Evolutionary conservation across 1,284 basidiomycete genomes (phyloP).

Genomic region (Melampsora abietis-canadensis): DNA sequence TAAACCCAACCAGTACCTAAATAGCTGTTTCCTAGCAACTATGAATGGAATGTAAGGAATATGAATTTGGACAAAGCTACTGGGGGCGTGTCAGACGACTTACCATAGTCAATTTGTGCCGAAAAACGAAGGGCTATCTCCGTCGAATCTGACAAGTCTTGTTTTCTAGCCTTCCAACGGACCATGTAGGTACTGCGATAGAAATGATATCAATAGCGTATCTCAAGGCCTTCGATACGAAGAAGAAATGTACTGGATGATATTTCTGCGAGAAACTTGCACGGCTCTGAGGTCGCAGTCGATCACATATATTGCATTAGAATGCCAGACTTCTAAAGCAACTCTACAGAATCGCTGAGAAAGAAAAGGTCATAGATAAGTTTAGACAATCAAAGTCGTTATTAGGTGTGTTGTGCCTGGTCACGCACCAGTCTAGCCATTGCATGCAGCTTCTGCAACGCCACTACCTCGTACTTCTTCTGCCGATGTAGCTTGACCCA

Average conservation of each 20-base stretch:
- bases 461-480: not conserved
- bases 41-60: not conserved
- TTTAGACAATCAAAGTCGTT: too few relatives aligned
- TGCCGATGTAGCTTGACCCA: not conserved
- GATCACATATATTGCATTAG: not conserved
- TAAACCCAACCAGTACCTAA: not conserved
- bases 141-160: not conserved
- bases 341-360: not conserved
- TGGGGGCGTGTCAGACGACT: not conserved
- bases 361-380: too few relatives aligned
- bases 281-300: not conserved
- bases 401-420: not conserved
- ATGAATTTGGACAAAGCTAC: not conserved
- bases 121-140: not conserved
- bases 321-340: not conserved
- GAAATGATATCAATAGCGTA: not conserved
- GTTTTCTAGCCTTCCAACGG: not conserved
- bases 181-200: not conserved
- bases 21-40: not conserved
- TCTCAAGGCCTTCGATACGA: not conserved
- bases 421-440: conserved; percentile 1
- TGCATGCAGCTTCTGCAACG: conserved; percentile 6
- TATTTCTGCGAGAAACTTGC: not conserved
- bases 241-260: not conserved
- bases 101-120: not conserved